These are phyloP conservation scores for Saccharomycopsis fibuligera DNA, from an alignment of 805 yeast species.

Conservation along the genomic window DNA sequence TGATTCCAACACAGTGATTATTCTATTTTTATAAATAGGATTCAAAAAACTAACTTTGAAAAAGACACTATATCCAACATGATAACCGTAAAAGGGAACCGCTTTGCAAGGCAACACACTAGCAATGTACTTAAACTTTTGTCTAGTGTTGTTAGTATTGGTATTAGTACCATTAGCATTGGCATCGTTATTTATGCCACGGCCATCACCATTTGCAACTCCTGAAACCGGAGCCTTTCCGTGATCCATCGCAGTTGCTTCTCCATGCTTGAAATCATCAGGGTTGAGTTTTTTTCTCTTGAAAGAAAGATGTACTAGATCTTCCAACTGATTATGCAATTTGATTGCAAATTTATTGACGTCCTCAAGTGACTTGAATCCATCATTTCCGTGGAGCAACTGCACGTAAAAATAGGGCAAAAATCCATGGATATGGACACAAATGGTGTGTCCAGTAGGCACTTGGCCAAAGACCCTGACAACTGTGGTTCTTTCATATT, in stretches of 20 bases:
- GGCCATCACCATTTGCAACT: too few species aligned
- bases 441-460: slow-evolving; percentile 49
- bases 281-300: slow-evolving; percentile 22
- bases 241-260: too few species aligned
- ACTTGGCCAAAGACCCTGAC: slow-evolving; percentile 68
- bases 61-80: slow-evolving; percentile 54
- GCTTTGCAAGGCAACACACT: slow-evolving; percentile 63
- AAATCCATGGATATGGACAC: slow-evolving; percentile 75
- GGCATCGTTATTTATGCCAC: slow-evolving; percentile 6
- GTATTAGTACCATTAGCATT: background rate
- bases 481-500: slow-evolving; percentile 28
- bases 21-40: slow-evolving; percentile 51
- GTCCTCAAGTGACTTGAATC: slow-evolving; percentile 22
- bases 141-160: slow-evolving; percentile 1
- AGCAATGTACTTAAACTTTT: slow-evolving; percentile 38
- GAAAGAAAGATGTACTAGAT: slow-evolving; percentile 35
- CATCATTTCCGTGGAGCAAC: slow-evolving; percentile 30
- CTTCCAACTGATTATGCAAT: slow-evolving; percentile 41
- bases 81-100: slow-evolving; percentile 79
- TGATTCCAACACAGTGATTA: slow-evolving; percentile 41
- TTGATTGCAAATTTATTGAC: slow-evolving; percentile 32
- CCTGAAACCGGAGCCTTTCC: too few species aligned
- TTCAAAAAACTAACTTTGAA: slow-evolving; percentile 64
- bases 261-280: slow-evolving; percentile 16
- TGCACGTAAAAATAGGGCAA: slow-evolving; percentile 76